Conservation (phyloP, 2,329 filamentous ascomycete species). For the Diplodia scrobiculata region DNA sequence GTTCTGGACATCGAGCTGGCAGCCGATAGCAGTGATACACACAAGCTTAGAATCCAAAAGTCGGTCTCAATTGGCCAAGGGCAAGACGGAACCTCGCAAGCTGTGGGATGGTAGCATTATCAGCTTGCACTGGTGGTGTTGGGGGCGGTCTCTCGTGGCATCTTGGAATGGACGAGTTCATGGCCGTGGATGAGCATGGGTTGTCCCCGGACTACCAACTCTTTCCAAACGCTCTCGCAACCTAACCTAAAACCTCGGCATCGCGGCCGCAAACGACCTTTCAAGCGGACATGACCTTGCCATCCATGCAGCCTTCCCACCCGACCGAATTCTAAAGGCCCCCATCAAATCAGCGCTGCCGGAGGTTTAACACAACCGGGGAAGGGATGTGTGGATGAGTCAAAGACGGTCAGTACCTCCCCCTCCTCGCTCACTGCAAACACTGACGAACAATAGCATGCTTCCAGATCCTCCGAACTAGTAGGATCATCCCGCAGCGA, state of each 20-base stretch:
- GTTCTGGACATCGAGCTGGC: constrained; percentile 13
- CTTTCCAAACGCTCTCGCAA: background rate
- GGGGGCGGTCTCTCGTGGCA: constrained; percentile 17
- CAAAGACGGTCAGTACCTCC: too few relatives aligned
- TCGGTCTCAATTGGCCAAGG: constrained; percentile 5
- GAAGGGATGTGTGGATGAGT: background rate
- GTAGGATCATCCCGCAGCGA: too few relatives aligned
- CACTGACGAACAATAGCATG: too few relatives aligned
- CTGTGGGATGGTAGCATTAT: constrained; percentile 17
- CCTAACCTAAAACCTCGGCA: too few relatives aligned
- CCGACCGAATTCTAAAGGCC: background rate
- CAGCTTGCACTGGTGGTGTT: background rate
- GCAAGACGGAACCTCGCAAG: background rate
- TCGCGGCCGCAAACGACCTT: background rate
- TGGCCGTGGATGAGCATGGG: background rate
- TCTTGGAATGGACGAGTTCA: background rate
- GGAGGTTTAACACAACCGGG: constrained; percentile 19
- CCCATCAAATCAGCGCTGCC: constrained; percentile 4
- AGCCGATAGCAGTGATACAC: background rate
- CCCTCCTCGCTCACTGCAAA: too few relatives aligned
- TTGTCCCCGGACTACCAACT: background rate
- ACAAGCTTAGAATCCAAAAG: background rate
- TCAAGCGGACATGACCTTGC: background rate
- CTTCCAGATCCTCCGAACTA: too few relatives aligned
- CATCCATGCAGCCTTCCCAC: background rate